Evolutionary conservation across 2,329 filamentous ascomycete genomes (phyloP).

Genomic region (Fusarium sp.): DNA sequence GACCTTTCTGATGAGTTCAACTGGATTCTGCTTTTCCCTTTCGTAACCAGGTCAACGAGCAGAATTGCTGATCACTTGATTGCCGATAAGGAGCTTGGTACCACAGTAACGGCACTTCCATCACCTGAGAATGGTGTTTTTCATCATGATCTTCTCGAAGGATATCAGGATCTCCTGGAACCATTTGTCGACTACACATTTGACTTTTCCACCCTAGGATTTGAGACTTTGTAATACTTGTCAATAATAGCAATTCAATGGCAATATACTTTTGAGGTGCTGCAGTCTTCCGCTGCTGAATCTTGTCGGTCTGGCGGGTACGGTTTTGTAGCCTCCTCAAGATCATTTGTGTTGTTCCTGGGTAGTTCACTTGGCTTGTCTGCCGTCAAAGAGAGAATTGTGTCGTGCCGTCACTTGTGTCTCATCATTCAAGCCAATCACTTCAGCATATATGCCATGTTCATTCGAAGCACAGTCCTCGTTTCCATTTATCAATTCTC

Average conservation of each 20-base stretch:
- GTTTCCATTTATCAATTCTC: neutral
- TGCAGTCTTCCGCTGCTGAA: neutral
- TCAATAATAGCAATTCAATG: neutral
- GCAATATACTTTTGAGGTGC: neutral
- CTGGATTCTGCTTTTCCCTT: conserved; percentile 33
- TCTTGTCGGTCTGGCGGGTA: neutral
- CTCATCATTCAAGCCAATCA: neutral
- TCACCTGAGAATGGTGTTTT: conserved; percentile 34
- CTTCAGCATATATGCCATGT: neutral
- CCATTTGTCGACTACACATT: conserved; percentile 36
- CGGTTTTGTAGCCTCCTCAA: neutral
- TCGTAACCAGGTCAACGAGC: conserved; percentile 33
- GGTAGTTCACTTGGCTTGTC: neutral
- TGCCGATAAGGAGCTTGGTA: conserved; percentile 31
- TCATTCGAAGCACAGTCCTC: neutral
- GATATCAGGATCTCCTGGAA: conserved; percentile 37
- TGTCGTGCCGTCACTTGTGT: neutral
- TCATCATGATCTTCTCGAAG: conserved; percentile 30
- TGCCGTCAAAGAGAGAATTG: neutral
- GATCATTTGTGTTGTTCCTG: neutral
- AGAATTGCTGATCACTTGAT: conserved; percentile 32
- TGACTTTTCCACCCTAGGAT: conserved; percentile 27
- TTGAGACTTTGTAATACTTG: conserved; percentile 11
- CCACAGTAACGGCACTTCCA: conserved; percentile 13
- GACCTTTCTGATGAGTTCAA: conserved; percentile 13